These are phyloP conservation scores for Firmiana major DNA, from an alignment of 345 rosid genomes.

Conservation along the genomic window DNA sequence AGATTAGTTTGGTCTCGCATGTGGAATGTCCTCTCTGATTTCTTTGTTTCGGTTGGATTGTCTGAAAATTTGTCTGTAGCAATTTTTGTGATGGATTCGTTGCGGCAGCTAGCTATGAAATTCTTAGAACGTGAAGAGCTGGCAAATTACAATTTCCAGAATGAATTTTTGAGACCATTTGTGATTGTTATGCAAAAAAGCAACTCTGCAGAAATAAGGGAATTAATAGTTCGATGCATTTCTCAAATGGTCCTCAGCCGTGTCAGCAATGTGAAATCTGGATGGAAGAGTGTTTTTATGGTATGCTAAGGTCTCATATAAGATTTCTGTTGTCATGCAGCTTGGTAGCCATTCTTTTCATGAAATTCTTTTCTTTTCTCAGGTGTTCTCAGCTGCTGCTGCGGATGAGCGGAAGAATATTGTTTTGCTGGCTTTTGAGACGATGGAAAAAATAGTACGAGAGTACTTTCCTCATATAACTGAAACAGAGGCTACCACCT, in stretches of 20 bases:
- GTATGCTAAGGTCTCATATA: constrained; percentile 34
- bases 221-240: constrained; percentile 84
- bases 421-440: constrained; percentile 83
- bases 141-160: constrained; percentile 95
- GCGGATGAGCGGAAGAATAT: constrained; percentile 85
- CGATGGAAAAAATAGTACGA: constrained; percentile 93
- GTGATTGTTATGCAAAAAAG: constrained; percentile 95
- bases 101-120: constrained; percentile 96
- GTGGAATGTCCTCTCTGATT: constrained; percentile 93
- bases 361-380: constrained; percentile 21
- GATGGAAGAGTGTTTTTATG: constrained; percentile 97
- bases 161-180: constrained; percentile 91
- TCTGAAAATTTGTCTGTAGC: constrained; percentile 96
- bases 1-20: constrained; percentile 96
- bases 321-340: constrained; percentile 7
- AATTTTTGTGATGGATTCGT: constrained; percentile 93
- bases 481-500: constrained; percentile 90
- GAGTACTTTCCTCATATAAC: constrained; percentile 87
- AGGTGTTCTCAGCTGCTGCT: constrained; percentile 87
- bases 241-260: constrained; percentile 98
- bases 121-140: constrained; percentile 95
- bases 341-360: constrained; percentile 18
- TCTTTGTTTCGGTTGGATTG: constrained; percentile 93
- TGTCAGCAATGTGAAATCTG: constrained; percentile 89
- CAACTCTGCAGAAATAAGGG: constrained; percentile 76